Evolutionary conservation across 1,139 yeast genomes (phyloP), one percentile per base, ranked within the genome.

Genomic region (Suhomyces yuchorum): DNA sequence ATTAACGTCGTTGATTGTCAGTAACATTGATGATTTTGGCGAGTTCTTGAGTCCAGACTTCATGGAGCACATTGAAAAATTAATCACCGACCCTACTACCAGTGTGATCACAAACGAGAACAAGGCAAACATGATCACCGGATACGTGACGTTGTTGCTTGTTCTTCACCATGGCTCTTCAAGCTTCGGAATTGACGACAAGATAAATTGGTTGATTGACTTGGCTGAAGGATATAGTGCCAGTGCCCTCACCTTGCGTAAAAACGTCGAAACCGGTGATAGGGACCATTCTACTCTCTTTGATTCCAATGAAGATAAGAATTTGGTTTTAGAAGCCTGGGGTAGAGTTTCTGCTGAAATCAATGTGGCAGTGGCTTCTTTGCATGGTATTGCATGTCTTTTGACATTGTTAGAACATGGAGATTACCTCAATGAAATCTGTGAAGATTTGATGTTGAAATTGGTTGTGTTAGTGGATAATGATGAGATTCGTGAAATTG

Each of bases 1-100:
- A n/a, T 51, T 71, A 15, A 65, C 74, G 38, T 75, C 79, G 1
- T 67, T 80, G 43, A 62, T 75, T 22, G 69, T 69, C 19, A 73
- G 81, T 49, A 80, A 80, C 55, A 68, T 78, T 22, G 83, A 80
- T 49, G 84, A 80, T 48, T 77, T 77, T 54, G 77, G 82, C 14
- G 68, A 67, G n/a, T 65, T 75, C 47, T 73, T 73, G 4, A 65
- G 77, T 36, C 66, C 70, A 3, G 77, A 69, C 22, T 65, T 80
- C 42, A 59, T 78, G 42, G 68, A 64, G 4, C 52, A 61, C 23
- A 59, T 80, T 28, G 60, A 68, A 47, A 54, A 54, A 17, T 58
- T 74, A 36, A 65, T 75, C 23, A 63, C 61, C 37, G 78, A 71
- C 37, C 66, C 76, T 1, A 61, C 64, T 12, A 58, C 58, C 22